These are phyloP conservation scores for Fusarium sarcochroum DNA, from an alignment of 2,329 filamentous ascomycete genomes.

Conservation along the genomic window DNA sequence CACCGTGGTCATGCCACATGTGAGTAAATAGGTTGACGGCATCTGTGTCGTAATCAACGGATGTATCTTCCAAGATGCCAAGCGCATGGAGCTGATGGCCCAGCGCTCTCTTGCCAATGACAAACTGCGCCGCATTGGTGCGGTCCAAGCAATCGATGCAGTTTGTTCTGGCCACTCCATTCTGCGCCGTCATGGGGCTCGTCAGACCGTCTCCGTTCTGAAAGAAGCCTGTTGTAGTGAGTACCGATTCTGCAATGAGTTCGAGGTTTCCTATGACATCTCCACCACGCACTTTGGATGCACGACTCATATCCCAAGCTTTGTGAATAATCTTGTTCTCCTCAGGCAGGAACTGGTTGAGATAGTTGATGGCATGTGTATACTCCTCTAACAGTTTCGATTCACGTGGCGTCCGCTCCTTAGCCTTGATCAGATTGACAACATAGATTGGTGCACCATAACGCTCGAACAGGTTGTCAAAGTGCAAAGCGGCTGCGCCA, in stretches of 20 bases:
- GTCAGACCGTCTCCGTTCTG: slow-evolving; percentile 85
- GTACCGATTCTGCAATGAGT: slow-evolving; percentile 87
- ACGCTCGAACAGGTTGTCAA: slow-evolving; percentile 92
- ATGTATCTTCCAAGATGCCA: slow-evolving; percentile 84
- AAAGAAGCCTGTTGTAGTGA: slow-evolving; percentile 92
- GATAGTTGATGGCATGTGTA: slow-evolving; percentile 87
- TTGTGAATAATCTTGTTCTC: slow-evolving; percentile 92
- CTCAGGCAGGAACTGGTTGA: slow-evolving; percentile 91
- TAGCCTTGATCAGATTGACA: slow-evolving; percentile 89
- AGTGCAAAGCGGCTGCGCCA: slow-evolving; percentile 91
- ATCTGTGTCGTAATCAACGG: slow-evolving; percentile 93
- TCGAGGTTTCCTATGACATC: slow-evolving; percentile 96
- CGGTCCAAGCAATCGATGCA: slow-evolving; percentile 98
- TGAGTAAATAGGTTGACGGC: slow-evolving; percentile 96
- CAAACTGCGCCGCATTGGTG: slow-evolving; percentile 97
- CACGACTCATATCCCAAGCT: slow-evolving; percentile 98
- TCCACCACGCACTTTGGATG: slow-evolving; percentile 90
- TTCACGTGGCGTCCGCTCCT: slow-evolving; percentile 90
- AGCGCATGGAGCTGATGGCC: slow-evolving; percentile 93
- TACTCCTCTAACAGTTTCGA: slow-evolving; percentile 92
- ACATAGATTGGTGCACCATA: slow-evolving; percentile 95
- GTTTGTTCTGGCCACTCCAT: slow-evolving; percentile 93
- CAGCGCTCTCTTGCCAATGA: slow-evolving; percentile 94
- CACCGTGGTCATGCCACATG: slow-evolving; percentile 98
- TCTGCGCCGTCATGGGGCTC: slow-evolving; percentile 78